Conservation (phyloP, 2,329 filamentous ascomycete species). For the Mariannaea elegans region DNA sequence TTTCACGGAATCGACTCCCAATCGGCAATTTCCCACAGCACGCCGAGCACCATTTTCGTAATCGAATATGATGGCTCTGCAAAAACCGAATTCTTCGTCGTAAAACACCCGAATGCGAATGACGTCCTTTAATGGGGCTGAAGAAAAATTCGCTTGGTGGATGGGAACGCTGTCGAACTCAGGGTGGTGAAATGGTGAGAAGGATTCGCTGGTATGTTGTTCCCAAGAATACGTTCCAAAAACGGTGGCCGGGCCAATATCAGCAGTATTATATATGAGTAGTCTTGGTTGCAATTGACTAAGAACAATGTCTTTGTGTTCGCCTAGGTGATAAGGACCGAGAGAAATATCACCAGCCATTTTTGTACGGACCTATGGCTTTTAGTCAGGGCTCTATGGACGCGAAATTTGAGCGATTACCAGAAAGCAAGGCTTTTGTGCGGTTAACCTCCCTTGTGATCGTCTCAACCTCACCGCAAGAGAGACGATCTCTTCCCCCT, state of each 20-base stretch:
- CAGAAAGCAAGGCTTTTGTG: slow-evolving; percentile 2
- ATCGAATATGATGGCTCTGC: slow-evolving; percentile 5
- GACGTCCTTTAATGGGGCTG: neutral
- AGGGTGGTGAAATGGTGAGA: neutral
- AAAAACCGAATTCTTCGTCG: neutral
- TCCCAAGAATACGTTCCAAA: slow-evolving; percentile 1
- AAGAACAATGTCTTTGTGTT: neutral
- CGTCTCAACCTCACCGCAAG: neutral
- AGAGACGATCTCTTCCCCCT: neutral
- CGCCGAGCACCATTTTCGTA: slow-evolving; percentile 16
- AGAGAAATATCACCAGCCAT: slow-evolving; percentile 11
- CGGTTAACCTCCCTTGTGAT: neutral
- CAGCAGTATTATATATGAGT: slow-evolving; percentile 3
- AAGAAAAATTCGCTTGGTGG: neutral
- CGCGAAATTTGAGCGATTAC: neutral
- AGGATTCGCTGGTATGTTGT: neutral
- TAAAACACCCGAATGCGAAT: neutral
- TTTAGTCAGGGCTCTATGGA: neutral
- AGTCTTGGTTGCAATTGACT: neutral
- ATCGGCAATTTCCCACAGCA: slow-evolving; percentile 7
- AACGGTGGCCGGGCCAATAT: neutral
- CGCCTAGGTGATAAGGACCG: neutral
- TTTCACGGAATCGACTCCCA: neutral
- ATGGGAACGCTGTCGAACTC: neutral
- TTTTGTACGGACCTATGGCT: slow-evolving; percentile 5